A percentile compares a stretch with the other conserved stretches of the same genome.
phyloP scores from a whole-genome alignment of 129 eudicot species.

The Saposhnikovia divaricata region DNA sequence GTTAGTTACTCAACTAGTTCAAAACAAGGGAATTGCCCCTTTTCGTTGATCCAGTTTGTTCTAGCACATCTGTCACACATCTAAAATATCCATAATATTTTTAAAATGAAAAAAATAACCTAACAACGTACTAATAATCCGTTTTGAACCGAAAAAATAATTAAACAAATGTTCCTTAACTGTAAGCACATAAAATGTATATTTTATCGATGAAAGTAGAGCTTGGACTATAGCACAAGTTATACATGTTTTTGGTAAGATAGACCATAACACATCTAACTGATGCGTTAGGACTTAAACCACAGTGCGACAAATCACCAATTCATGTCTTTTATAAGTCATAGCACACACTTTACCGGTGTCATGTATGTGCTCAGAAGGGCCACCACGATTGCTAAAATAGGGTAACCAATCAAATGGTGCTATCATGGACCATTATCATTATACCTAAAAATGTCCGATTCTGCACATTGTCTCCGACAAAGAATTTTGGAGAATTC shows the following conservation, averaged over 20 bases:
- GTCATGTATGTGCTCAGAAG: too few relatives aligned
- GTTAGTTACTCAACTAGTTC: not conserved
- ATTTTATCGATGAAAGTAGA: not conserved
- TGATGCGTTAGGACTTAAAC: not conserved
- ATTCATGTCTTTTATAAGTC: too few relatives aligned
- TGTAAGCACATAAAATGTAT: not conserved
- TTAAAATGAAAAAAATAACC: not conserved
- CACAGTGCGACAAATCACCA: too few relatives aligned
- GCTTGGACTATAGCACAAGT: not conserved
- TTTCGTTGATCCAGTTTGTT: not conserved
- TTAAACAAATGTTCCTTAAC: too few relatives aligned
- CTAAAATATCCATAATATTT: not conserved
- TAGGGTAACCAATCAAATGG: not conserved
- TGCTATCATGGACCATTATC: not conserved
- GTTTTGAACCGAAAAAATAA: not conserved
- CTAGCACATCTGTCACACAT: not conserved
- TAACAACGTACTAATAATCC: not conserved
- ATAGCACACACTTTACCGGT: too few relatives aligned
- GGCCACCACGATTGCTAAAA: not conserved
- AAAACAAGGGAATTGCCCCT: not conserved
- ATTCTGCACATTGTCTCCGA: not conserved
- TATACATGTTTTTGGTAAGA: not conserved
- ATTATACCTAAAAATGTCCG: not conserved
- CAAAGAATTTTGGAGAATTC: too few relatives aligned
- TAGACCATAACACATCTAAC: not conserved